Percentiles rank a stretch among this genome's conserved stretches.
Conservation (phyloP, 2,329 filamentous ascomycete species). For the Arachnopeziza araneosa region DNA sequence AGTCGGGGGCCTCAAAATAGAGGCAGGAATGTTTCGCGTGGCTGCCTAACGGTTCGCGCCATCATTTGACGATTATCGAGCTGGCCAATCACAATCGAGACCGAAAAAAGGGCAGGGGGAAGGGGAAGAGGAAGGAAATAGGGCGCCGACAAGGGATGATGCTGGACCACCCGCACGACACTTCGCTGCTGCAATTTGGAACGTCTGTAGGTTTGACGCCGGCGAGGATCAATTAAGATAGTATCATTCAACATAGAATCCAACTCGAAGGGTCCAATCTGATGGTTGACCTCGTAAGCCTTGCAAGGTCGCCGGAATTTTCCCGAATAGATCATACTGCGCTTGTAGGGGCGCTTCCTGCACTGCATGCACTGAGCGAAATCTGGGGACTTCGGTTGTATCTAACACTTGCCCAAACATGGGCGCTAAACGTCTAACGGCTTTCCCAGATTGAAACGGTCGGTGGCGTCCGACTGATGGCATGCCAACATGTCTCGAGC, state of each 20-base stretch:
- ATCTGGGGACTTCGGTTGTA: neutral
- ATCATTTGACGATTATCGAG: neutral
- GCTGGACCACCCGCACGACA: no score
- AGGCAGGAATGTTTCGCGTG: neutral
- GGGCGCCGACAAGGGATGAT: no score
- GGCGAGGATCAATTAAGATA: neutral
- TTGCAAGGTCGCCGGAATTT: neutral
- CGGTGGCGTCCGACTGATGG: neutral
- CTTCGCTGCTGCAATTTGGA: neutral
- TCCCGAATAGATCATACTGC: neutral
- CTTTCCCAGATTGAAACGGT: neutral
- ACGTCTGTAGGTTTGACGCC: no score
- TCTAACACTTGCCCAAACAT: neutral
- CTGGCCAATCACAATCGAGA: neutral
- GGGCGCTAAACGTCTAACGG: neutral
- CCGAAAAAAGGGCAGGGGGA: no score
- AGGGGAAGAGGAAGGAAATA: no score
- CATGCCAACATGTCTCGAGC: neutral
- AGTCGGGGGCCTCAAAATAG: neutral
- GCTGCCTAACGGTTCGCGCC: neutral
- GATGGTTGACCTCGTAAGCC: neutral
- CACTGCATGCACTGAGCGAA: neutral
- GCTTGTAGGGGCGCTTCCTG: neutral
- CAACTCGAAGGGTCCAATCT: neutral
- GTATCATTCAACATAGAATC: neutral